Conservation (phyloP, 164 flowering plant genomes). For the Santalum album region DNA sequence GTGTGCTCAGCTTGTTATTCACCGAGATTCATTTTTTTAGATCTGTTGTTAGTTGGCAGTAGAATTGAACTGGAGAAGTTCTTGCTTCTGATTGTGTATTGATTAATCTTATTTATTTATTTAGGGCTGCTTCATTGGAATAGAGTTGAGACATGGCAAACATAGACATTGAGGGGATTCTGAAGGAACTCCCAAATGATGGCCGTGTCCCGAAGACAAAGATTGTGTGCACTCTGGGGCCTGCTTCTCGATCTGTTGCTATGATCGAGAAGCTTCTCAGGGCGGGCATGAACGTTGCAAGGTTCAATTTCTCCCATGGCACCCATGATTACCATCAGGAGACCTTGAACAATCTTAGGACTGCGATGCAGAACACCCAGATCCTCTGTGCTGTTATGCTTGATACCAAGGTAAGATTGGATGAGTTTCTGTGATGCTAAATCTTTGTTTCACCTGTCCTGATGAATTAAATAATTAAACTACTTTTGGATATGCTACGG, state of each 20-base stretch:
- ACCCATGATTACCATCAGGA: slow-evolving; percentile 79
- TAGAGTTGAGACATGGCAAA: slow-evolving; percentile 30
- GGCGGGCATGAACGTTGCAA: slow-evolving; percentile 81
- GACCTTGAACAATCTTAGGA: slow-evolving; percentile 55
- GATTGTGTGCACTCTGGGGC: slow-evolving; percentile 78
- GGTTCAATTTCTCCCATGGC: slow-evolving; percentile 82
- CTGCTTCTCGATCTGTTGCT: slow-evolving; percentile 60
- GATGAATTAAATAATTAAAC: background rate
- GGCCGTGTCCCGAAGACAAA: slow-evolving; percentile 66
- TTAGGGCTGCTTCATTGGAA: too few species aligned
- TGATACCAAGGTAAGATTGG: slow-evolving; percentile 55
- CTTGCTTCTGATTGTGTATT: too few species aligned
- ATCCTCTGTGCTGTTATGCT: slow-evolving; percentile 83
- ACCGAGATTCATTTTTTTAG: too few species aligned
- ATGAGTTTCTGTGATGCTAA: background rate
- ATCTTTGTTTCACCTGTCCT: background rate
- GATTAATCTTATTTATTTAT: too few species aligned
- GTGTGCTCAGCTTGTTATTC: too few species aligned
- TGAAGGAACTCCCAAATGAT: slow-evolving; percentile 55
- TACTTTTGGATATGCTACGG: background rate
- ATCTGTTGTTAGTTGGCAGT: too few species aligned
- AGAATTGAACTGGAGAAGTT: too few species aligned
- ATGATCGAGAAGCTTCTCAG: slow-evolving; percentile 68
- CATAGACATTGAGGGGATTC: slow-evolving; percentile 59
- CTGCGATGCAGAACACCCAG: slow-evolving; percentile 63